Evolutionary conservation across 169 alveolate genomes (phyloP), one percentile per base, ranked within the genome.

Genomic region (Plasmodium knowlesi): DNA sequence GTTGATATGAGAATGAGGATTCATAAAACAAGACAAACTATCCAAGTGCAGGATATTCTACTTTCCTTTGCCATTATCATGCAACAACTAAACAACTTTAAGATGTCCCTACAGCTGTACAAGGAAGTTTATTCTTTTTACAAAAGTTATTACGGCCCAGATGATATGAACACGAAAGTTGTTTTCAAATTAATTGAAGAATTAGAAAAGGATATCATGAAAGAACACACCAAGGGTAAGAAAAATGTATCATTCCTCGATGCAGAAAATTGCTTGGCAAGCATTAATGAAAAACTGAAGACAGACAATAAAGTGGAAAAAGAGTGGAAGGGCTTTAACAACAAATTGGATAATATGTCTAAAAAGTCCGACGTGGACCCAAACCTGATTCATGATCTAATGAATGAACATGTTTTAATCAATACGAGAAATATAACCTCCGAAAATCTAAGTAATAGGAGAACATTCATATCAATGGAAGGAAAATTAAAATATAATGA

Each of bases 1-100:
- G 93, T 97, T 46, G 98, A 97, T 91, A 96, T 97, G 98, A 92
- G 96, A 83, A 97, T 97, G 98, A 92, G 98, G 81, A 96, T 97
- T 3, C 96, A 92, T 74, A 91, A 94, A 93, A 96, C 96, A 43
- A 92, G 98, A 37, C 95, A 95, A 22, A 97, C 95, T 61, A 95
- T 96, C 3, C 81, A 94, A 83, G 97, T 97, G 43, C 98, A 97
- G 85, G 97, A 97, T 74, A 93, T 95, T 30, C 91, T 97, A 50
- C 93, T 97, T 71, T 97, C 98, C 73, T 93, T 97, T 61, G 98
- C 97, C 22, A 96, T 97, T 85, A 93, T 97, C 90, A 96, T 95
- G 92, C 98, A 97, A 92, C 95, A 94, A 80, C 94, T 97, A 30
- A 97, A 97, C 41, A 96, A 97, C 73, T 96, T 96, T 72, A 96